Percentiles rank a stretch among this genome's conserved stretches.
Evolutionary conservation across 1,284 basidiomycete genomes (phyloP).

Genomic region (Paramarasmius palmivorus): DNA sequence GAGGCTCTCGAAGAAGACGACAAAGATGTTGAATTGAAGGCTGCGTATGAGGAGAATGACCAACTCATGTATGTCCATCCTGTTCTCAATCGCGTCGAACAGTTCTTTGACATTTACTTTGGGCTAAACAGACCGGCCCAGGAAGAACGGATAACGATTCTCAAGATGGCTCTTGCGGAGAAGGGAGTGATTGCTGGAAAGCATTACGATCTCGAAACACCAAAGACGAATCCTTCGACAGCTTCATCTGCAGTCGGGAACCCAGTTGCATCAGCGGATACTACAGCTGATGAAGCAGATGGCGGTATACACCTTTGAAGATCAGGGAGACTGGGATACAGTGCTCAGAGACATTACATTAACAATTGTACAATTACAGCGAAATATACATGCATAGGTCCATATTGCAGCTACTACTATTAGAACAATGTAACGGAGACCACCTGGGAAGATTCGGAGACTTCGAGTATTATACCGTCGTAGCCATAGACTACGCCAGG

Average conservation of each 20-base stretch:
- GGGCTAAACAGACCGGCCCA: constrained; percentile 75
- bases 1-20: constrained; percentile 44
- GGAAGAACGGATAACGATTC: constrained; percentile 66
- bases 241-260: too few relatives aligned
- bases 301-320: constrained; percentile 25
- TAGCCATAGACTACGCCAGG: constrained; percentile 67
- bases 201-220: constrained; percentile 40
- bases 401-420: constrained; percentile 17
- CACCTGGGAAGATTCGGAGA: constrained; percentile 76
- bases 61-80: constrained; percentile 42
- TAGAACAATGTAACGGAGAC: constrained; percentile 73
- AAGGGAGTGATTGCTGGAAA: constrained; percentile 53
- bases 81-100: neutral
- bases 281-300: constrained; percentile 14
- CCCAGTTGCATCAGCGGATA: neutral
- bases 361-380: neutral
- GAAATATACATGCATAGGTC: neutral
- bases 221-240: neutral
- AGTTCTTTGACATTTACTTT: constrained; percentile 1
- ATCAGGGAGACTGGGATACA: neutral
- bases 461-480: constrained; percentile 81
- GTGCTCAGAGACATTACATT: neutral
- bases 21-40: constrained; percentile 41
- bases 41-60: constrained; percentile 46
- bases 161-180: constrained; percentile 60